phyloP scores from a whole-genome alignment of 1,139 yeast genomes.

The Protomyces gravidus region DNA sequence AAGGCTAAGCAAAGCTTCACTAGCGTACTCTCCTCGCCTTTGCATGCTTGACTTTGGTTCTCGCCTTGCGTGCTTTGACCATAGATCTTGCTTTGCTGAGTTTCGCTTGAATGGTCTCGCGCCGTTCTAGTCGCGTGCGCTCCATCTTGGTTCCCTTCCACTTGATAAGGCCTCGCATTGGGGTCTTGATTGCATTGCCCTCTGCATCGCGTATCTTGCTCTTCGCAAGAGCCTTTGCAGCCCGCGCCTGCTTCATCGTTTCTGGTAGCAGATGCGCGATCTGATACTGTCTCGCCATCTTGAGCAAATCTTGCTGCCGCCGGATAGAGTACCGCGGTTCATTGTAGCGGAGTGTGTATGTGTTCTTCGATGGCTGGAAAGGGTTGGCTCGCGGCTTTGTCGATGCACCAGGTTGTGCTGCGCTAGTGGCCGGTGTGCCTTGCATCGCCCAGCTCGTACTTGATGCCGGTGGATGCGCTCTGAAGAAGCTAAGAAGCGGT shows the following conservation, averaged over 20 bases:
- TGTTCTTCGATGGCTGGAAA: slow-evolving; percentile 17
- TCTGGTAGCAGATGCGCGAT: slow-evolving; percentile 16
- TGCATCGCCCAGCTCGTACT: slow-evolving; percentile 48
- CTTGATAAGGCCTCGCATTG: slow-evolving; percentile 19
- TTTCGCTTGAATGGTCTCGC: slow-evolving; percentile 15
- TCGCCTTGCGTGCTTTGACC: slow-evolving; percentile 11
- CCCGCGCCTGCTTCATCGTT: slow-evolving; percentile 2
- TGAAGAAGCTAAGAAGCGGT: slow-evolving; percentile 17
- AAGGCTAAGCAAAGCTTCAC: no score
- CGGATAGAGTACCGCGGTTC: slow-evolving; percentile 26
- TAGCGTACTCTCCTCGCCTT: background rate
- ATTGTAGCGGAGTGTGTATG: slow-evolving; percentile 5
- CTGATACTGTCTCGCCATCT: slow-evolving; percentile 5
- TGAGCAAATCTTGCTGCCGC: slow-evolving; percentile 20
- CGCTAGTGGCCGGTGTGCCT: slow-evolving; percentile 88
- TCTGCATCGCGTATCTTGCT: background rate
- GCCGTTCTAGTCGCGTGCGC: slow-evolving; percentile 18
- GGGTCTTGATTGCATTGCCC: slow-evolving; percentile 2
- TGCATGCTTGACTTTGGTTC: slow-evolving; percentile 20
- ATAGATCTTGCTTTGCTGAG: slow-evolving; percentile 6
- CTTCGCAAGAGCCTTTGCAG: slow-evolving; percentile 1
- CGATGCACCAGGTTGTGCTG: slow-evolving; percentile 92
- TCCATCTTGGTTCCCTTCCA: slow-evolving; percentile 29
- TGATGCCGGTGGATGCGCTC: slow-evolving; percentile 21
- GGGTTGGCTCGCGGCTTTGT: slow-evolving; percentile 7